Evolutionary conservation across 805 yeast genomes (phyloP).

Genomic region (Ogataea degrootiae): DNA sequence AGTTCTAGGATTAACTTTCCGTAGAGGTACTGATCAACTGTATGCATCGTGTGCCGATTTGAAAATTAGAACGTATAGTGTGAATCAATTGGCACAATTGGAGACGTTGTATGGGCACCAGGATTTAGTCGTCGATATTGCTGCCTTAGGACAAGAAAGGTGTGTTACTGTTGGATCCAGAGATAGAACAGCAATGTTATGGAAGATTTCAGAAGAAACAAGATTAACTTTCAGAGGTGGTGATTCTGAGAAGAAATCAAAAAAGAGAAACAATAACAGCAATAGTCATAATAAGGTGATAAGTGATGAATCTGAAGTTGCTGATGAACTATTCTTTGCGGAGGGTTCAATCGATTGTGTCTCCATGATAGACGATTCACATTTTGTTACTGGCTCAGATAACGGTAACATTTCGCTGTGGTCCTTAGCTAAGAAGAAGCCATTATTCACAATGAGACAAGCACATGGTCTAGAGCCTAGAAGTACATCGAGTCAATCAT

Average conservation of each 20-base stretch:
- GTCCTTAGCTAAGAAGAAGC: constrained; percentile 88
- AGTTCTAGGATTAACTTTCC: constrained; percentile 69
- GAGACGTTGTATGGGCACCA: constrained; percentile 95
- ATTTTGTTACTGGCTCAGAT: constrained; percentile 92
- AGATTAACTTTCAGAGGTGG: constrained; percentile 92
- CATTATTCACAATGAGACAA: constrained; percentile 59
- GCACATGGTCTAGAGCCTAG: constrained; percentile 69
- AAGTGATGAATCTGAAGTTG: constrained; percentile 15
- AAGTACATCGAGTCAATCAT: constrained; percentile 43
- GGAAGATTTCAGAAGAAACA: constrained; percentile 96
- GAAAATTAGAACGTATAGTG: constrained; percentile 79
- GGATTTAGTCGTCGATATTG: constrained; percentile 76
- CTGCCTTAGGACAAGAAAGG: constrained; percentile 79
- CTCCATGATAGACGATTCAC: constrained; percentile 85
- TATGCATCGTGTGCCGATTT: constrained; percentile 93
- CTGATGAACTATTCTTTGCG: constrained; percentile 34
- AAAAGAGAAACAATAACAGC: constrained; percentile 19
- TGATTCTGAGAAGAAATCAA: constrained; percentile 43
- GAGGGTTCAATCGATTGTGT: constrained; percentile 93
- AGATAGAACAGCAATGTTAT: constrained; percentile 90
- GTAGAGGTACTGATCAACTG: constrained; percentile 76
- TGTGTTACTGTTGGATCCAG: constrained; percentile 95
- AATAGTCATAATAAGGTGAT: constrained; percentile 10
- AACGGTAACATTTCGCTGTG: constrained; percentile 88
- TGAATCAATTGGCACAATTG: constrained; percentile 81